Evolutionary conservation across 1,284 basidiomycete species (phyloP).

Genomic region (Fomitopsis pinicola): DNA sequence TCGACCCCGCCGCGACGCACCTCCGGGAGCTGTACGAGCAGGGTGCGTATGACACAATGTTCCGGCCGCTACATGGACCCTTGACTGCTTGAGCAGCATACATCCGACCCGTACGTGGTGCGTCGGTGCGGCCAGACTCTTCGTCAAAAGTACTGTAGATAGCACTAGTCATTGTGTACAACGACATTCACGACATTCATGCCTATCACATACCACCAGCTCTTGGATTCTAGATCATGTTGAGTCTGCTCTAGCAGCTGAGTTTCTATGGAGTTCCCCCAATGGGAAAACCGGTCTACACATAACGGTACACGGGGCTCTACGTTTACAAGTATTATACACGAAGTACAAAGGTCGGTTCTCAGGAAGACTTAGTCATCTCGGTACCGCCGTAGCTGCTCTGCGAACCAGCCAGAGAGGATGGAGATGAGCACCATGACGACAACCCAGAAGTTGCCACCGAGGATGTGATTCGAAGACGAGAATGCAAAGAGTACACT

Average conservation of each 20-base stretch:
- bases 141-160: background rate
- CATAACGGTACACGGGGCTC: no score
- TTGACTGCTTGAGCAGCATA: background rate
- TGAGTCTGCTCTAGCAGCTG: background rate
- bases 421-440: conserved; percentile 21
- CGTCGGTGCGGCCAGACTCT: background rate
- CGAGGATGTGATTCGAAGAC: conserved; percentile 28
- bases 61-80: conserved; percentile 6
- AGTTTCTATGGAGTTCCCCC: no score
- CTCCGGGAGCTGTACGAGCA: conserved; percentile 38
- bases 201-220: background rate
- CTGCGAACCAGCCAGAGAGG: conserved; percentile 18
- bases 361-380: conserved; percentile 7
- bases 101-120: no score
- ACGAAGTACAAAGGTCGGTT: background rate
- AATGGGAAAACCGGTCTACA: background rate
- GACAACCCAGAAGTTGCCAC: conserved; percentile 37
- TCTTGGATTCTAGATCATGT: background rate
- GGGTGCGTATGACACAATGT: conserved; percentile 15
- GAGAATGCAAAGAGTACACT: conserved; percentile 47
- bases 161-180: background rate
- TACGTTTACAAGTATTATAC: background rate
- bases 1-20: conserved; percentile 50
- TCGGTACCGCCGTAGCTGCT: conserved; percentile 19
- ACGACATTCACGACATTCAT: background rate